Evolutionary conservation across 495 filamentous ascomycete species (phyloP), one percentile per base, ranked within the genome.

Genomic region (Pseudevernia furfuracea): DNA sequence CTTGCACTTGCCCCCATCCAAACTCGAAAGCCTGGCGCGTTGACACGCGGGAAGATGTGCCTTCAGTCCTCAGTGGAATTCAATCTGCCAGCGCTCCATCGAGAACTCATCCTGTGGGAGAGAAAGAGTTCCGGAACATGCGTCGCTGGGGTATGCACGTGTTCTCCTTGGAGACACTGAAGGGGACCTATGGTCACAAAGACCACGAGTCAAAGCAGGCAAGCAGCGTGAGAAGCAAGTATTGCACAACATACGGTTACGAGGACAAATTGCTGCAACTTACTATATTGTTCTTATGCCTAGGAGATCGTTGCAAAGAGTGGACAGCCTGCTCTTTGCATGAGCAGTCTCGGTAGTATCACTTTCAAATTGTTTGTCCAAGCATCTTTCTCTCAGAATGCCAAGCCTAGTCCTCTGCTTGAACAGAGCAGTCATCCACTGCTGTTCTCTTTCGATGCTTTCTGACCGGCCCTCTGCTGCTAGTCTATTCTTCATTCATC

Each of bases 11-110:
- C 78, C 81, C 75, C 81, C 87, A 88, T 74, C 63, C 75, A 74
- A 77, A 28, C 38, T 76, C 73, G 72, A 74, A 74, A 74, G 77
- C 74, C 67, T 73, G 67, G 73, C 71, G 75, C 67, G 66, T 66
- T 49, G 60, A 69, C 74, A 67, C 65, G 72, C 76, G 73, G 80
- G 78, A 79, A 84, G 74, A 75, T 78, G 72, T 82, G 87, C 85
- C 85, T 88, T 89, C 84, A 81, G 70, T 78, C 74, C 81, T 83
- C 85, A 81, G 76, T 59, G 60, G 66, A 66, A 63, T 74, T 78
- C 78, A 68, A 78, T 92, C 82, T 92, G 68, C 86, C 86, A 89
- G 86, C 85, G 85, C 85, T 87, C 84, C 85, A 84, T 88, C 86
- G 85, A 82, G 82, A 78, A 81, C 79, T 77, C 65, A 73, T 73